Percentiles rank a stretch among this genome's conserved stretches.
phyloP scores from a whole-genome alignment of 768 basidiomycete genomes.

The Amylocystis lapponica region DNA sequence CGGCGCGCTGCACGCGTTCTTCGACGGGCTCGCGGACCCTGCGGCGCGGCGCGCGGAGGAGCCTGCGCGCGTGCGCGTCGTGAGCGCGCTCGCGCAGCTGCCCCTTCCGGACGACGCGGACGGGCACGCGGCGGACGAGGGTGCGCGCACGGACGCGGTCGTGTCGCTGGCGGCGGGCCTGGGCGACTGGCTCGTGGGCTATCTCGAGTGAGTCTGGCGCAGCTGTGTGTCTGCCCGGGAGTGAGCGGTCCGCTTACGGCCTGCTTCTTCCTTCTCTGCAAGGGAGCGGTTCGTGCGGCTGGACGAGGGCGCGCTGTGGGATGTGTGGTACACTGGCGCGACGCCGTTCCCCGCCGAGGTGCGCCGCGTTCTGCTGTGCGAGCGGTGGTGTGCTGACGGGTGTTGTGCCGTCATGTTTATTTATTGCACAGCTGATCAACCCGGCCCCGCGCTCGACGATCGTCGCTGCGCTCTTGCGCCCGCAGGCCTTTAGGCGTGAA shows the following conservation, averaged over 20 bases:
- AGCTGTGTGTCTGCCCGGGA: not conserved
- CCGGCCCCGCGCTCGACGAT: constrained; percentile 61
- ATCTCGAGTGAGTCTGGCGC: constrained; percentile 46
- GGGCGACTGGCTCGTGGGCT: constrained; percentile 45
- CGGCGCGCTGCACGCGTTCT: constrained; percentile 33
- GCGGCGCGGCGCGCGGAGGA: constrained; percentile 30
- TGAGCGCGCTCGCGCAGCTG: constrained; percentile 7
- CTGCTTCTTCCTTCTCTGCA: too few relatives aligned
- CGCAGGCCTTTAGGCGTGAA: constrained; percentile 40
- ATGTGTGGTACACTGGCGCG: constrained; percentile 67
- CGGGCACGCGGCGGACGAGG: not conserved
- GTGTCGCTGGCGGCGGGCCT: constrained; percentile 23
- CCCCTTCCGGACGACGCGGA: constrained; percentile 2
- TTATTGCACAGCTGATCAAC: constrained; percentile 49
- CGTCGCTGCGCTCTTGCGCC: constrained; percentile 54
- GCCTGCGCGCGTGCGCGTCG: constrained; percentile 17
- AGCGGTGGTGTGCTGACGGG: too few relatives aligned
- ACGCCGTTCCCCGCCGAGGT: constrained; percentile 68
- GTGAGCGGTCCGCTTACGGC: not conserved
- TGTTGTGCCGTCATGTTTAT: too few relatives aligned
- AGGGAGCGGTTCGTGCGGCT: constrained; percentile 42
- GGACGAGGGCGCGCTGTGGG: constrained; percentile 53
- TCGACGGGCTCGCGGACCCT: constrained; percentile 26
- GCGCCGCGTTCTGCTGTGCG: constrained; percentile 15
- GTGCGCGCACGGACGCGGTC: constrained; percentile 2